Conservation (phyloP, 2,329 filamentous ascomycete genomes). For the Nothopassalora personata region DNA sequence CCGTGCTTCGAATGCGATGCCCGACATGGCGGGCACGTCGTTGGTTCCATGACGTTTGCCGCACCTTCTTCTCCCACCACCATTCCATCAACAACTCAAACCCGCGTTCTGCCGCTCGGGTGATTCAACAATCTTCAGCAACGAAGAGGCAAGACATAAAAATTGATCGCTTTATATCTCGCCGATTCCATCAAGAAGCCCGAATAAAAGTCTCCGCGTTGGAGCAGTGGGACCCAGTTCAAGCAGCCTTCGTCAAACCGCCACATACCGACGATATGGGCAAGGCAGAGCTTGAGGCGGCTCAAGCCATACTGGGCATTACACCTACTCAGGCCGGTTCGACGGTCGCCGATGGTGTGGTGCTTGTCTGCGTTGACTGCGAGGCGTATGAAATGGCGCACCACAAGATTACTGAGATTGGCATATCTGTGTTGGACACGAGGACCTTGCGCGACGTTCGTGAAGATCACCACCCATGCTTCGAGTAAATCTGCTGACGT, state of each 20-base stretch:
- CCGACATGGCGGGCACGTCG: background rate
- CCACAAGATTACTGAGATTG: slow-evolving; percentile 73
- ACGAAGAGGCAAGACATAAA: background rate
- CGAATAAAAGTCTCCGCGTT: background rate
- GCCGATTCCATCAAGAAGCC: background rate
- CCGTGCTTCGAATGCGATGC: background rate
- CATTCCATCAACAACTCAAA: background rate
- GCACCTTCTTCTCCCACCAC: background rate
- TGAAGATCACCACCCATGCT: background rate
- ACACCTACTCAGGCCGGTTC: background rate
- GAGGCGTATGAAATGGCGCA: slow-evolving; percentile 71
- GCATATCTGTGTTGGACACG: slow-evolving; percentile 75
- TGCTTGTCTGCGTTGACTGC: slow-evolving; percentile 75
- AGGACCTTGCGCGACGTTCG: slow-evolving; percentile 31
- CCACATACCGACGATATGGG: background rate
- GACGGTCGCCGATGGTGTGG: slow-evolving; percentile 35
- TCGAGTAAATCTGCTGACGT: background rate
- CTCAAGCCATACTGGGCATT: slow-evolving; percentile 7
- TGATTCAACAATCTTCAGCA: background rate
- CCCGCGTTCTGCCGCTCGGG: background rate
- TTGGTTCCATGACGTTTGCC: background rate
- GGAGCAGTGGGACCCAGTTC: background rate
- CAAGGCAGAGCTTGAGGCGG: background rate
- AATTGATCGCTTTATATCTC: background rate
- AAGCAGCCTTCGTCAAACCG: background rate